phyloP scores from a whole-genome alignment of 495 filamentous ascomycete species.

The Daldinia grandis region DNA sequence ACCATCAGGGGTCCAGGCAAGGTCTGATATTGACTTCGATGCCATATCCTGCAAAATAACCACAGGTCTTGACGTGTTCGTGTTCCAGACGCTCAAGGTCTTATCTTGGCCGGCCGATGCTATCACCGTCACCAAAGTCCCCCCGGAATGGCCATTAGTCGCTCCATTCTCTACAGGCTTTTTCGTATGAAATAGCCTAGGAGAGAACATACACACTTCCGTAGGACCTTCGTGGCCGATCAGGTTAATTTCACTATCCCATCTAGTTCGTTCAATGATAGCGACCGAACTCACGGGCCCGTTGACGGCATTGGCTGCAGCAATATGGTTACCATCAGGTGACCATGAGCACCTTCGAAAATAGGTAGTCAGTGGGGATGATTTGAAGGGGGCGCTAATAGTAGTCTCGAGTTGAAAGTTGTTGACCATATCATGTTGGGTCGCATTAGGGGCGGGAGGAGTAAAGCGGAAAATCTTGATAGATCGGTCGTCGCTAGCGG shows the following conservation, averaged over 20 bases:
- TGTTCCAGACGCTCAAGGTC: constrained; percentile 95
- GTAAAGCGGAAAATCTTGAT: constrained; percentile 98
- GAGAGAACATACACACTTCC: constrained; percentile 97
- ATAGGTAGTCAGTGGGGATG: constrained; percentile 93
- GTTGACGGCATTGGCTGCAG: constrained; percentile 95
- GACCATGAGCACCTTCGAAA: constrained; percentile 97
- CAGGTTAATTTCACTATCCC: constrained; percentile 97
- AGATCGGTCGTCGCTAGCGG: constrained; percentile 93
- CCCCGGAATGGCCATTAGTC: constrained; percentile 46
- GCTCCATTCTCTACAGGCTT: constrained; percentile 60
- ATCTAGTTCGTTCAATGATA: constrained; percentile 89
- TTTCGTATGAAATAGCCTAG: constrained; percentile 80
- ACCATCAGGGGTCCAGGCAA: constrained; percentile 95
- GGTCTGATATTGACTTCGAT: constrained; percentile 88
- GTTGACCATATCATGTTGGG: constrained; percentile 89
- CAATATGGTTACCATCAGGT: constrained; percentile 95
- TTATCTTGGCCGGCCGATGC: constrained; percentile 97
- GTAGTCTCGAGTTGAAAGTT: constrained; percentile 93
- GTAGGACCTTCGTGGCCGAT: constrained; percentile 97
- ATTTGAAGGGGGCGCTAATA: constrained; percentile 82
- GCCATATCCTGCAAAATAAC: constrained; percentile 88
- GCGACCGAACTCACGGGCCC: constrained; percentile 96
- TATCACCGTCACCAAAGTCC: constrained; percentile 84
- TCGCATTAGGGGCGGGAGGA: constrained; percentile 88
- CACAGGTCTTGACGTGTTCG: constrained; percentile 87